Evolutionary conservation across 208 protist species (phyloP).

Genomic region (Porcisia deanei): DNA sequence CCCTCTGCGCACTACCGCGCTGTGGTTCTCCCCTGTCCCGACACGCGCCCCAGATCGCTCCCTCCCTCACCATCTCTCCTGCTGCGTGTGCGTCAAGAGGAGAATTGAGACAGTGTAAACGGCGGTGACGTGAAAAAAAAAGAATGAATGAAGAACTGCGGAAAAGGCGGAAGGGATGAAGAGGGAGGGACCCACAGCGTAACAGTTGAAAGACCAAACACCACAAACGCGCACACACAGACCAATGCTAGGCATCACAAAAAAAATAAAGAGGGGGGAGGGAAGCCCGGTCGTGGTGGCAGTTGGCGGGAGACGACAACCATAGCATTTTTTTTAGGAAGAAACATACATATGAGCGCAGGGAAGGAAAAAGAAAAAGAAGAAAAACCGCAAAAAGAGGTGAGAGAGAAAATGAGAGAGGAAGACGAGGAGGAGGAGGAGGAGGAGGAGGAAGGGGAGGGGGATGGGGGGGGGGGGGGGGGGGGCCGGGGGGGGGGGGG

Average conservation of each 20-base stretch:
- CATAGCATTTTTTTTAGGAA: too few species aligned
- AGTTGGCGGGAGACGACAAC: background rate
- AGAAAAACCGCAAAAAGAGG: background rate
- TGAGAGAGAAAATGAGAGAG: background rate
- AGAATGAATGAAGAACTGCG: background rate
- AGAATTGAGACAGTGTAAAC: background rate
- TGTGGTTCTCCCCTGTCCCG: background rate
- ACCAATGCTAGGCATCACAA: background rate
- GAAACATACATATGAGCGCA: background rate
- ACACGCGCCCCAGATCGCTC: background rate
- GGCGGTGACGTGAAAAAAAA: background rate
- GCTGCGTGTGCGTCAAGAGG: background rate
- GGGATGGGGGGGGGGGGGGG: too few species aligned
- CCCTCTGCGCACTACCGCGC: background rate
- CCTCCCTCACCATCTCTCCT: conserved; percentile 1
- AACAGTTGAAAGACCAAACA: too few species aligned
- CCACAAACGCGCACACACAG: background rate
- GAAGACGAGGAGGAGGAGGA: background rate
- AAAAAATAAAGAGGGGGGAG: background rate
- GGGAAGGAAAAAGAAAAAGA: conserved; percentile 5
- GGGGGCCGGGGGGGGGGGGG: background rate
- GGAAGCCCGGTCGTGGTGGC: background rate
- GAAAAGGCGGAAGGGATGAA: too few species aligned
- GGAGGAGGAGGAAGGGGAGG: background rate
- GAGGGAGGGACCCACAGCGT: background rate